A percentile compares a stretch with the other conserved stretches of the same genome.
Evolutionary conservation across 495 filamentous ascomycete species (phyloP).

Genomic region (Penicillium argentinense): DNA sequence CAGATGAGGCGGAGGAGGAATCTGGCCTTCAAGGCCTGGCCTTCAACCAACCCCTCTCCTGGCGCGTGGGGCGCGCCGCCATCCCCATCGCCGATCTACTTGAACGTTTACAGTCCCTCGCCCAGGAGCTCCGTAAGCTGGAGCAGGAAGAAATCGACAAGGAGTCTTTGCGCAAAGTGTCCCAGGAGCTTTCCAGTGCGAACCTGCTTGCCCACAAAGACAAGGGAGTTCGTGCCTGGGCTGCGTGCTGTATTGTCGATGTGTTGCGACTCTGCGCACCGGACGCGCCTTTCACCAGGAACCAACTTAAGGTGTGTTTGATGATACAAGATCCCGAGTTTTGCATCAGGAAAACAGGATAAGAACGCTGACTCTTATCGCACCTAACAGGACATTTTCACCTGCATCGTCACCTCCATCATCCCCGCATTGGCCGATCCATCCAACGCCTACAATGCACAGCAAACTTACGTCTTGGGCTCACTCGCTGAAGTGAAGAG

Average conservation of each 20-base stretch:
- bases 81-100: slow-evolving; percentile 83
- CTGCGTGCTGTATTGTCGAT: slow-evolving; percentile 87
- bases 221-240: slow-evolving; percentile 84
- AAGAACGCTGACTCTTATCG: no score
- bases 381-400: slow-evolving; percentile 92
- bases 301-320: slow-evolving; percentile 79
- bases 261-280: slow-evolving; percentile 92
- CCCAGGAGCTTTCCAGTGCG: slow-evolving; percentile 82
- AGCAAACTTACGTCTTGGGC: slow-evolving; percentile 85
- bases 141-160: slow-evolving; percentile 86
- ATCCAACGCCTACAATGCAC: slow-evolving; percentile 84
- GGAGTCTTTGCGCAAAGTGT: slow-evolving; percentile 76
- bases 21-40: slow-evolving; percentile 41
- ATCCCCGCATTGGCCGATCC: slow-evolving; percentile 86
- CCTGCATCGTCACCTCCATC: slow-evolving; percentile 76
- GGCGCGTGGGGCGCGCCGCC: slow-evolving; percentile 81
- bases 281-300: slow-evolving; percentile 87
- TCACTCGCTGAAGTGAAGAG: slow-evolving; percentile 93
- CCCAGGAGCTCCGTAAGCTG: slow-evolving; percentile 78
- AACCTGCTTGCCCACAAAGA: slow-evolving; percentile 89
- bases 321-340: background rate
- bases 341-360: no score
- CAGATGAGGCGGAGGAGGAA: slow-evolving; percentile 37
- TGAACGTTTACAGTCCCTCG: slow-evolving; percentile 73
- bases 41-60: slow-evolving; percentile 87